Percentiles rank a stretch among this genome's conserved stretches.
phyloP scores from a whole-genome alignment of 2,329 filamentous ascomycete species.

The Stagonosporopsis rhizophila region DNA sequence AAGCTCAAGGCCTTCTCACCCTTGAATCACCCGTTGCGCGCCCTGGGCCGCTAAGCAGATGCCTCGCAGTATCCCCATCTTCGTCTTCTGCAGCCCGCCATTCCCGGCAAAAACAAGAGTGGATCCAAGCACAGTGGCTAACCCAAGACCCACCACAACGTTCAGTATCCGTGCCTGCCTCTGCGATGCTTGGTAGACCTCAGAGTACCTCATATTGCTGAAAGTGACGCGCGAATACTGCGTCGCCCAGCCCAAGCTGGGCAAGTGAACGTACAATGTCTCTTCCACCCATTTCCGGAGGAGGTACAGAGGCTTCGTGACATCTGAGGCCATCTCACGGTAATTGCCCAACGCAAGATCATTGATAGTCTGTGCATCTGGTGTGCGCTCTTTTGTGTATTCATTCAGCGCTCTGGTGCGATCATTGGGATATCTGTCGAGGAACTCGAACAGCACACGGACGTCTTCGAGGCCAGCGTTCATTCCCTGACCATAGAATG shows the following conservation, averaged over 20 bases:
- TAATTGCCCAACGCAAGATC: conserved; percentile 92
- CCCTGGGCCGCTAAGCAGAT: conserved; percentile 38
- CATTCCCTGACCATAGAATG: conserved; percentile 98
- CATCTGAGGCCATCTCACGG: conserved; percentile 88
- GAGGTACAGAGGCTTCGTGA: conserved; percentile 78
- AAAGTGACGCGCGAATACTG: conserved; percentile 94
- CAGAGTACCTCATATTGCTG: conserved; percentile 87
- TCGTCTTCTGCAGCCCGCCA: conserved; percentile 31
- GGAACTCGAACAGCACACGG: conserved; percentile 79
- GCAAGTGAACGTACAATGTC: conserved; percentile 76
- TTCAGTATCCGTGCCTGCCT: conserved; percentile 44
- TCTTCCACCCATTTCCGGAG: conserved; percentile 89
- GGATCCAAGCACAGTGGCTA: conserved; percentile 26
- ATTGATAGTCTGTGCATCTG: conserved; percentile 88
- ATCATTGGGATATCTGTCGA: conserved; percentile 69
- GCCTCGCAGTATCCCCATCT: conserved; percentile 37
- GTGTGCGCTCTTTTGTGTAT: conserved; percentile 76
- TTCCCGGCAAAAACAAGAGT: conserved; percentile 32
- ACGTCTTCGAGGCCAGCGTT: conserved; percentile 97
- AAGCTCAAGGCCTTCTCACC: conserved; percentile 11
- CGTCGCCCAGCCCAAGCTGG: conserved; percentile 83
- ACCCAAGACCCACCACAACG: conserved; percentile 32
- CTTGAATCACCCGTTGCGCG: conserved; percentile 26
- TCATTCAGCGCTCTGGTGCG: conserved; percentile 65
- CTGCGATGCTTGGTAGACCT: conserved; percentile 74